phyloP scores from a whole-genome alignment of 257 asterid species.

The Pogostemon cablin region DNA sequence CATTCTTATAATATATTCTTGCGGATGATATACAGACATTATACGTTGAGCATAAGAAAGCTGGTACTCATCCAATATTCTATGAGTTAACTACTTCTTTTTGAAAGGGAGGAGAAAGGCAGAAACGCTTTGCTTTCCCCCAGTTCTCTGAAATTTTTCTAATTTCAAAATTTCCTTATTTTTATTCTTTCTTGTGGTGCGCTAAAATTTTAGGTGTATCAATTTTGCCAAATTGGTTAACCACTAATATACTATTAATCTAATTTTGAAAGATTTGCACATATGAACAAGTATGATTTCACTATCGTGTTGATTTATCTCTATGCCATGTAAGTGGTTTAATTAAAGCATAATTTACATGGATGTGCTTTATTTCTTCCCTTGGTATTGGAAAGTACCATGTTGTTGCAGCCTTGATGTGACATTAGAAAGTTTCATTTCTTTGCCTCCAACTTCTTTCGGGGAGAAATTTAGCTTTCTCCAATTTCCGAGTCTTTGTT shows the following conservation, averaged over 20 bases:
- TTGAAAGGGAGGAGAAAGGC: not conserved
- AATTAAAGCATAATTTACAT: too few species aligned
- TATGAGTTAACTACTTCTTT: not conserved
- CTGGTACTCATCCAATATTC: not conserved
- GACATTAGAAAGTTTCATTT: conserved; percentile 7
- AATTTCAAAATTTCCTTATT: not conserved
- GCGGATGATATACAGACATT: not conserved
- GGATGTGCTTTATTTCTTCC: too few species aligned
- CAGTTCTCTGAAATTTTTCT: not conserved
- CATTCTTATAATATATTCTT: conserved; percentile 4
- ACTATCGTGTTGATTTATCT: conserved; percentile 4
- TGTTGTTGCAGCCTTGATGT: not conserved
- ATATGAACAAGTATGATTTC: not conserved
- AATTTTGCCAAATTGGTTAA: not conserved
- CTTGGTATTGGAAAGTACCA: not conserved
- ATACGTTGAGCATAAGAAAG: not conserved
- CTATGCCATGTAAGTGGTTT: not conserved
- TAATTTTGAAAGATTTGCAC: not conserved
- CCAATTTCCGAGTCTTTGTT: conserved; percentile 9
- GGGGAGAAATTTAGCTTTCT: conserved; percentile 5
- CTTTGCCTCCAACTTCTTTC: not conserved
- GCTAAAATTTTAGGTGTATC: not conserved
- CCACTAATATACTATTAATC: not conserved
- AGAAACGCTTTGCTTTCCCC: not conserved
- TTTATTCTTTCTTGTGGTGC: not conserved